These are phyloP conservation scores for Trichoderma aggressivum DNA, from an alignment of 2,329 filamentous ascomycete species.

Conservation along the genomic window DNA sequence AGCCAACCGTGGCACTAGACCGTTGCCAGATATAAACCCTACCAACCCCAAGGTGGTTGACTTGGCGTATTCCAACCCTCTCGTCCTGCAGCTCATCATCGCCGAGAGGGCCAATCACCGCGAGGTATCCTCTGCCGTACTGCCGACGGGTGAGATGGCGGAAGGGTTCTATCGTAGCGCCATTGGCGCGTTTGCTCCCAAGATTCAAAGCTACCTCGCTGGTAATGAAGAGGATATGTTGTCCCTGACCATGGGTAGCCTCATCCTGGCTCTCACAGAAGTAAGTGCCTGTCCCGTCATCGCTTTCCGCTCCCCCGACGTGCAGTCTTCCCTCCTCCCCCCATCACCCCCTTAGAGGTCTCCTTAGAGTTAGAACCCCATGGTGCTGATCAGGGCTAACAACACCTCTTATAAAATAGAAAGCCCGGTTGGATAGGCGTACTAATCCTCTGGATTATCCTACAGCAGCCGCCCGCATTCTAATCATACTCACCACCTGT, in stretches of 20 bases:
- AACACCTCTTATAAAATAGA: constrained; percentile 19
- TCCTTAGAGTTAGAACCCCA: no score
- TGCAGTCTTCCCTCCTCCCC: neutral
- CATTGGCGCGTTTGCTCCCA: constrained; percentile 35
- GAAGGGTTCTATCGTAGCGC: constrained; percentile 37
- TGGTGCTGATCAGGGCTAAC: neutral
- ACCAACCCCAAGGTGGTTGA: constrained; percentile 46
- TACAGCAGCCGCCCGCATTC: constrained; percentile 41
- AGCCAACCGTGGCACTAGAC: constrained; percentile 46
- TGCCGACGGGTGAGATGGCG: constrained; percentile 31
- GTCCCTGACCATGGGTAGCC: constrained; percentile 41
- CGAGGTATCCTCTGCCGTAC: constrained; percentile 30
- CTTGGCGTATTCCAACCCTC: constrained; percentile 43
- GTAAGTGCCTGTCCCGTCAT: constrained; percentile 28
- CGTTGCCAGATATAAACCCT: constrained; percentile 44
- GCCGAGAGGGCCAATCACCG: constrained; percentile 43
- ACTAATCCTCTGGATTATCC: constrained; percentile 47
- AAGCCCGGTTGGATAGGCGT: constrained; percentile 43
- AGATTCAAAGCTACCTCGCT: constrained; percentile 33
- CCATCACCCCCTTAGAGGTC: neutral
- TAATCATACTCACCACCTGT: constrained; percentile 36
- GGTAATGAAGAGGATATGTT: constrained; percentile 36
- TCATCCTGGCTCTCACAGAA: constrained; percentile 47
- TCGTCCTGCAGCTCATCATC: constrained; percentile 45
- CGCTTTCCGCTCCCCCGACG: neutral